Base-by-base conservation (phyloP, 2,329 filamentous ascomycete genomes). In the Exutisphaerella laricina region DNA sequence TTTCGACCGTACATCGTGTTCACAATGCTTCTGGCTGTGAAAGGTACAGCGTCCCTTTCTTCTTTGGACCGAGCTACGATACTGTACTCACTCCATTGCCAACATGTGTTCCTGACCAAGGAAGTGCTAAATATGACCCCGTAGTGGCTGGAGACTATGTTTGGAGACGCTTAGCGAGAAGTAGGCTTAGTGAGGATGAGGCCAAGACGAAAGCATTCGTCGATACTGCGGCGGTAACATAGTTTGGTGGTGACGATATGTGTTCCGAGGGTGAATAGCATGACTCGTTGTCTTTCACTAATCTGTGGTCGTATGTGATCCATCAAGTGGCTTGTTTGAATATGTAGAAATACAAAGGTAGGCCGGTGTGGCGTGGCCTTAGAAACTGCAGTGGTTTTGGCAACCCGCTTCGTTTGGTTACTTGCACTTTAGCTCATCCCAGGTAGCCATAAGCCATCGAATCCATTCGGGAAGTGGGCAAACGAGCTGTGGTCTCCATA, bases 31-130 rank as follows among this genome's bases (percentile, higher is more conserved):
- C 64, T 0, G 55, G 58, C 3, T 55, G 54, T 5, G 70, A 66
- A 39, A 57, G 71, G 40, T 62, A 70, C 34, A 63, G 57, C 3
- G 66, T 72, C n/a, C 71, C 71, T 8, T 73, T 74, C 45, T 73
- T 74, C 58, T 73, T 70, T 48, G 53, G 60, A 5, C 60, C 66
- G 4, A 66, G 65, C 35, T 67, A 68, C 38, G 66, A 68, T 35
- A 53, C 52, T 5, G 41, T 55, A 10, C 30, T 55, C 18, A 31
- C 26, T 17, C 46, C 53, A 7, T 14, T 55, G 34, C 42, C 49
- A 17, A 53, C 50, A 9, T 55, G 53, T 16, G 14, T 55, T 12
- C 22, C 42, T 3, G 48, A 47, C 14, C 46, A 40, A 5, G 41
- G 35, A 5, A 43, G 38, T 35, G 48, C 45, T 34, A 39, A 20